Percentiles rank a stretch among this genome's conserved stretches.
Conservation (phyloP, 495 filamentous ascomycete genomes). For the Daldinia bambusicola region DNA sequence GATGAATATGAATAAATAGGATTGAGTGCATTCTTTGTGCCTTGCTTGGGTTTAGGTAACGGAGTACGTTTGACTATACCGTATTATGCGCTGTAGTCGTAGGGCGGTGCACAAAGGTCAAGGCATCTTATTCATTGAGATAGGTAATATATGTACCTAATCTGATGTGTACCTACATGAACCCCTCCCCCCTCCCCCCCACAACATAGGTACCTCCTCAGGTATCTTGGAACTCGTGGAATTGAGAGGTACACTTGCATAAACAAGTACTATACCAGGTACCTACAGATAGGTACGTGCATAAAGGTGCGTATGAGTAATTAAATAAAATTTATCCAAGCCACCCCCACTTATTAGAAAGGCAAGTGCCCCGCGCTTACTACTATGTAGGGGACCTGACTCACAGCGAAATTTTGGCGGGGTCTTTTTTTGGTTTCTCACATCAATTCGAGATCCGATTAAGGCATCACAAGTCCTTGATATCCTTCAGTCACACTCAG, state of each 20-base stretch:
- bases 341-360: slow-evolving; percentile 4
- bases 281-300: neutral
- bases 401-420: slow-evolving; percentile 39
- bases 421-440: slow-evolving; percentile 13
- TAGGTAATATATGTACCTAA: too few species aligned
- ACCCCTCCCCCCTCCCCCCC: too few species aligned
- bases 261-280: neutral
- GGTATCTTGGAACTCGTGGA: too few species aligned
- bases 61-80: neutral
- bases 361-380: slow-evolving; percentile 32
- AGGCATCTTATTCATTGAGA: too few species aligned
- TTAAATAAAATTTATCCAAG: slow-evolving; percentile 3
- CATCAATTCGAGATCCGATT: neutral
- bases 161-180: too few species aligned
- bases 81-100: too few species aligned
- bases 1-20: neutral
- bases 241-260: too few species aligned
- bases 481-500: slow-evolving; percentile 1
- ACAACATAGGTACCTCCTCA: too few species aligned
- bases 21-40: neutral
- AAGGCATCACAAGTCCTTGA: neutral
- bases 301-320: neutral
- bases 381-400: slow-evolving; percentile 24
- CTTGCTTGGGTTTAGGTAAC: neutral
- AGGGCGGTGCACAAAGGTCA: too few species aligned